Conservation (phyloP, 2,329 filamentous ascomycete genomes). For the Pseudopithomyces maydicus region DNA sequence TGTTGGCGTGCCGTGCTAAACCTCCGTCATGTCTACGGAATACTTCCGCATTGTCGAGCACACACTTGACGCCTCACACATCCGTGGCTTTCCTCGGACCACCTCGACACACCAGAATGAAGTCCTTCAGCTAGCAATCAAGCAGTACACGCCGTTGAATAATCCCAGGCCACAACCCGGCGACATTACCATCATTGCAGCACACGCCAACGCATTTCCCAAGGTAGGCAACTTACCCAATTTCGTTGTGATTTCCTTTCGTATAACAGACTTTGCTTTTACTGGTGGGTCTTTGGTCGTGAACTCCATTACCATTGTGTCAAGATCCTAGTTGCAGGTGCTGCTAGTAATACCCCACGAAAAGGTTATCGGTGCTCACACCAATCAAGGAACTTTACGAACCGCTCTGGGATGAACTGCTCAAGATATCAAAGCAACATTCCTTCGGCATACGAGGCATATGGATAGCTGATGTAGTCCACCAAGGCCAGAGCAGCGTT, state of each 20-base stretch:
- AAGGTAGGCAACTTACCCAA: conserved; percentile 63
- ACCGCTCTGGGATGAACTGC: conserved; percentile 84
- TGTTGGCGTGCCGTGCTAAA: neutral
- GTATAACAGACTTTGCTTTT: neutral
- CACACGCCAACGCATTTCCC: conserved; percentile 90
- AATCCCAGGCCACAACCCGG: conserved; percentile 71
- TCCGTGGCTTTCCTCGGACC: conserved; percentile 79
- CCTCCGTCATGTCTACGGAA: conserved; percentile 43
- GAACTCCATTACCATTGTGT: neutral
- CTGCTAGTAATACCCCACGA: neutral
- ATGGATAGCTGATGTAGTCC: conserved; percentile 88
- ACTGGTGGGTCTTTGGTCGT: neutral
- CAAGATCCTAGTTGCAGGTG: neutral
- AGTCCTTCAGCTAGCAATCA: conserved; percentile 73
- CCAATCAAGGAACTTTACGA: conserved; percentile 80
- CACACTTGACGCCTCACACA: conserved; percentile 68
- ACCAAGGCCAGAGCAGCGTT: conserved; percentile 79
- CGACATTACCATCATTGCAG: conserved; percentile 83
- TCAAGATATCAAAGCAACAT: conserved; percentile 59
- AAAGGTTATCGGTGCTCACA: conserved; percentile 11
- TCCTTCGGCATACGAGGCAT: conserved; percentile 78
- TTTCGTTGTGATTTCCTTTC: neutral
- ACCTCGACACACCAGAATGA: conserved; percentile 77
- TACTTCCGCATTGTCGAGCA: conserved; percentile 75
- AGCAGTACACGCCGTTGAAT: conserved; percentile 82